These are phyloP conservation scores for Carex parvula DNA, from an alignment of 176 grass and related monocot genomes.

Conservation along the genomic window DNA sequence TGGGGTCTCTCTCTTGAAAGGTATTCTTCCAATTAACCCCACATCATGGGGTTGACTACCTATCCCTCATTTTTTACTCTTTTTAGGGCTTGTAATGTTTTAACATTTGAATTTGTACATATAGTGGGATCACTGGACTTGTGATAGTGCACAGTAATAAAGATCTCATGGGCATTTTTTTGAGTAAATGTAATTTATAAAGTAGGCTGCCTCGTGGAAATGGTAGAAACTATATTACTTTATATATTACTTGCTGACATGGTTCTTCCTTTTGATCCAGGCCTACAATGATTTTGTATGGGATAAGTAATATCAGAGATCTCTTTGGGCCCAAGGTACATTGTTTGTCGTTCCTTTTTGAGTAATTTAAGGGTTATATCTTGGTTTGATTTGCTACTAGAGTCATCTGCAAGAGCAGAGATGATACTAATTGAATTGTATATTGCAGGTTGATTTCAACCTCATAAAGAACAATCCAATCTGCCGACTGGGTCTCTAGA, in stretches of 20 bases:
- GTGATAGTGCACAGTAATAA: neutral
- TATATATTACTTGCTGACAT: conserved; percentile 7
- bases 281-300: conserved; percentile 91
- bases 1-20: conserved; percentile 99
- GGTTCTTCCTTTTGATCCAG: conserved; percentile 30
- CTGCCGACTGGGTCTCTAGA: conserved; percentile 60
- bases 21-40: conserved; percentile 35
- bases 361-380: neutral
- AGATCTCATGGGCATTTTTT: neutral
- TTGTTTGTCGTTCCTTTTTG: neutral
- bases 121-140: neutral
- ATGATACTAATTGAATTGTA: neutral
- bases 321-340: conserved; percentile 96
- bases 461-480: conserved; percentile 62
- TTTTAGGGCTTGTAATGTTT: neutral
- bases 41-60: neutral
- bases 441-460: conserved; percentile 86
- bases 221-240: neutral
- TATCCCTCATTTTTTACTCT: neutral
- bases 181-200: neutral
- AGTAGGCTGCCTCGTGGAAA: neutral
- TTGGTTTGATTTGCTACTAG: neutral
- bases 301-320: conserved; percentile 73
- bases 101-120: conserved; percentile 10
- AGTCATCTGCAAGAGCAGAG: neutral